These are phyloP conservation scores for Crucibulum cyathiforme DNA, from an alignment of 1,284 basidiomycete genomes.

Conservation along the genomic window DNA sequence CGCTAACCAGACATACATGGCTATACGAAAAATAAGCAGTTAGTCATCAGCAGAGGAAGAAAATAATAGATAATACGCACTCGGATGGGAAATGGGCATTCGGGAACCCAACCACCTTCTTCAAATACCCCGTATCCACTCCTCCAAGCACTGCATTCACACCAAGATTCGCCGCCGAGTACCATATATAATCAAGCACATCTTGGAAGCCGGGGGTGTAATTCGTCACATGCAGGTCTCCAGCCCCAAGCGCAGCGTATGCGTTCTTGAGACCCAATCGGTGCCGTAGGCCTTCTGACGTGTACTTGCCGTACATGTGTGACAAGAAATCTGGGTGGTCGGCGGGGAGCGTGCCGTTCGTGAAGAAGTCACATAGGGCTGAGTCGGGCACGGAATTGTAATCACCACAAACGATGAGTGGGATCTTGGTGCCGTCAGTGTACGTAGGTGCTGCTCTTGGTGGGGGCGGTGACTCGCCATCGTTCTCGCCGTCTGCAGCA, in stretches of 20 bases:
- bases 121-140: slow-evolving; percentile 86
- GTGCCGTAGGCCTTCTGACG: slow-evolving; percentile 88
- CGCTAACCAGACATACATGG: slow-evolving; percentile 69
- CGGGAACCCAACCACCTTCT: slow-evolving; percentile 95
- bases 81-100: slow-evolving; percentile 96
- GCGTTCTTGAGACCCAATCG: slow-evolving; percentile 84
- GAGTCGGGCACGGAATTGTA: slow-evolving; percentile 91
- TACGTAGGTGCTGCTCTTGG: too few relatives aligned
- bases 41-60: slow-evolving; percentile 4
- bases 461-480: slow-evolving; percentile 46
- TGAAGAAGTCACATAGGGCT: slow-evolving; percentile 93
- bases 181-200: slow-evolving; percentile 95
- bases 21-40: slow-evolving; percentile 43
- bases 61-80: slow-evolving; percentile 57
- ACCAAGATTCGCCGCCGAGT: slow-evolving; percentile 78
- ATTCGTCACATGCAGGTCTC: slow-evolving; percentile 88
- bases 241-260: slow-evolving; percentile 58
- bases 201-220: slow-evolving; percentile 87
- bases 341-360: slow-evolving; percentile 71
- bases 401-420: slow-evolving; percentile 91
- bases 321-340: slow-evolving; percentile 94
- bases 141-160: slow-evolving; percentile 89
- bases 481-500: slow-evolving; percentile 11
- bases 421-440: slow-evolving; percentile 86
- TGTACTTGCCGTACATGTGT: slow-evolving; percentile 92